Evolutionary conservation across 2,329 filamentous ascomycete genomes (phyloP), one percentile per base, ranked within the genome.

Genomic region (Ascosphaera pollenicola): DNA sequence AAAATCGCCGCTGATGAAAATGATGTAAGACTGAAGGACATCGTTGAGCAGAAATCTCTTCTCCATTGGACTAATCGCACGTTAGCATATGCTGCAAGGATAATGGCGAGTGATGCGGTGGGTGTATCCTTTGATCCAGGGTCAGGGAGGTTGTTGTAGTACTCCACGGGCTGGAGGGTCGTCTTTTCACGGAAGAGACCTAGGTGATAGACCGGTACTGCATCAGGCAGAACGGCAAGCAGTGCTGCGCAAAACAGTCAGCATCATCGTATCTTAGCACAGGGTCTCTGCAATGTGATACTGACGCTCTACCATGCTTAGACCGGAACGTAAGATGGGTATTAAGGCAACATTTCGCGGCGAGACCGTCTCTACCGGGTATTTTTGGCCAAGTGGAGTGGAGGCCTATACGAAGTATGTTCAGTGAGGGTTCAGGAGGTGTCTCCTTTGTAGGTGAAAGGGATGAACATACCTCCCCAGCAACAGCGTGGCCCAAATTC

Each of bases 111-210:
- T n/a, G n/a, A n/a, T n/a, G n/a, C n/a, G n/a, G n/a, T n/a, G n/a
- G n/a, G n/a, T n/a, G n/a, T n/a, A 31, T 54, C 47, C 35, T 51
- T 43, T 21, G 58, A 47, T 38, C 54, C 44, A 37, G 53, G 40
- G 59, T 81, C 77, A 28, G 84, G 84, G 16, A 94, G 75, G 59
- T 93, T 93, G 66, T 94, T 94, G 70, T 94, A 94, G 69, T 94
- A 93, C 61, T 93, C 85, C 42, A 94, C 85, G 2, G 85, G 83
- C 51, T 83, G 74, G 41, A 94, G 75, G 35, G 81, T 87, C 41
- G 73, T 73, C 43, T 79, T 82, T 56, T 94, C 85, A 53, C 85
- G 82, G 67, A 87, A 95, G 52, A 95, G 77, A 47, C 89, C 87
- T 6, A 95, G 77, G 56, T 95, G 87, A 63, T 95, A 84, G 46